Evolutionary conservation across 805 yeast species (phyloP).

Genomic region (Wickerhamomyces queroliae): DNA sequence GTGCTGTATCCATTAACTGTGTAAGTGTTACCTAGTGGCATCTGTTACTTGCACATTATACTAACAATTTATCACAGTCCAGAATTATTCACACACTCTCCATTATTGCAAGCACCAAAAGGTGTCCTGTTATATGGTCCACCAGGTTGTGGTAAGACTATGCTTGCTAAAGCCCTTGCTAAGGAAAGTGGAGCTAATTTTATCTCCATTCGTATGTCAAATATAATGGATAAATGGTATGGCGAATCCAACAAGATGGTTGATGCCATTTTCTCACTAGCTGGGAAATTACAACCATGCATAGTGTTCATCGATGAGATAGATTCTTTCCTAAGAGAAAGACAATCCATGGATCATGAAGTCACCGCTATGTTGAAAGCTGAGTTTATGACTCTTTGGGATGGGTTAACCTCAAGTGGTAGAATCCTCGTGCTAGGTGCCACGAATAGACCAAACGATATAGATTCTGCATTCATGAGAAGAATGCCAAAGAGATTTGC

Average conservation of each 20-base stretch:
- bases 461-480: conserved; percentile 87
- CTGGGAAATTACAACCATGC: conserved; percentile 87
- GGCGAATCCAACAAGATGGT: conserved; percentile 94
- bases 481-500: conserved; percentile 89
- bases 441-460: conserved; percentile 87
- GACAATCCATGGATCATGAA: conserved; percentile 84
- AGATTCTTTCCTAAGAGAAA: conserved; percentile 86
- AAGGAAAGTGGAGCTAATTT: conserved; percentile 88
- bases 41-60: background rate
- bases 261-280: conserved; percentile 87
- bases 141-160: conserved; percentile 97
- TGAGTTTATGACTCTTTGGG: conserved; percentile 98
- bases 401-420: conserved; percentile 76
- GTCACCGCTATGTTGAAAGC: conserved; percentile 93
- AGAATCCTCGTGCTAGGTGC: conserved; percentile 89
- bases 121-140: conserved; percentile 94
- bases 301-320: conserved; percentile 94
- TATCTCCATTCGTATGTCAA: conserved; percentile 86
- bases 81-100: conserved; percentile 63
- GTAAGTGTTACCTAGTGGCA: conserved; percentile 6
- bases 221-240: conserved; percentile 95
- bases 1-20: conserved; percentile 80
- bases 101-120: conserved; percentile 83
- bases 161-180: conserved; percentile 95
- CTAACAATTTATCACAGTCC: conserved; percentile 36